Base-by-base conservation (phyloP, 768 basidiomycete species). In the Pholiota molesta region DNA sequence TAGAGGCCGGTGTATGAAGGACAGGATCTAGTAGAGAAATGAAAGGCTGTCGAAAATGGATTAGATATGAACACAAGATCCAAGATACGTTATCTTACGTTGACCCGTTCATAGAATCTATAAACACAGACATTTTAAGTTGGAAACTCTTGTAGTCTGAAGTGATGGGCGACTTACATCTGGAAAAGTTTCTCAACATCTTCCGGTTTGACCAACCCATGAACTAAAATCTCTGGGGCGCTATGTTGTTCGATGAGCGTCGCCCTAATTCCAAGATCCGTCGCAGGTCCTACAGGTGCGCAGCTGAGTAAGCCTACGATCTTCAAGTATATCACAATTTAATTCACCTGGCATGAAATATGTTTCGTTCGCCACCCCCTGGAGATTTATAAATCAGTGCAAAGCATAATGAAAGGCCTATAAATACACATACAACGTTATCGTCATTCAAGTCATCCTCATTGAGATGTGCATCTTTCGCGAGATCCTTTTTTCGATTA, bases 141-240 rank as follows among this genome's bases (percentile, higher is more conserved):
- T 17, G 31, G 47, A 26, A 16, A 57, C 26, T 10, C 28, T 49
- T 23, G 5, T 31, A n/a, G 3, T 35, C 29, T 11, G 17, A 44
- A 51, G 23, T 26, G 44, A 39, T 29, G 62, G 35, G 5, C 23
- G 8, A 81, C 92, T 33, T 66, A 92, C 90, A 94, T 91, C 35
- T 91, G 81, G 66, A 94, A 95, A n/a, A 95, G 74, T 65, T 88
- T 88, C 61, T 93, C 89, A 2, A 94, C 91, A 63, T 94, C 92
- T 52, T 85, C 84, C 0, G 89, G 84, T 0, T 86, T 87, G 37
- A 95, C 90, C 21, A 95, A 75, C 10, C 90, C 90, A 66, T 93
- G 92, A 1, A 92, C 83, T 44, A 94, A 70, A 59, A 95, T 92
- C 67, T 93, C 92, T 0, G 92, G 92, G 0, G 91, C 89, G 65